These are phyloP conservation scores for Fusarium sp. DNA, from an alignment of 2,329 filamentous ascomycete genomes.

Conservation along the genomic window DNA sequence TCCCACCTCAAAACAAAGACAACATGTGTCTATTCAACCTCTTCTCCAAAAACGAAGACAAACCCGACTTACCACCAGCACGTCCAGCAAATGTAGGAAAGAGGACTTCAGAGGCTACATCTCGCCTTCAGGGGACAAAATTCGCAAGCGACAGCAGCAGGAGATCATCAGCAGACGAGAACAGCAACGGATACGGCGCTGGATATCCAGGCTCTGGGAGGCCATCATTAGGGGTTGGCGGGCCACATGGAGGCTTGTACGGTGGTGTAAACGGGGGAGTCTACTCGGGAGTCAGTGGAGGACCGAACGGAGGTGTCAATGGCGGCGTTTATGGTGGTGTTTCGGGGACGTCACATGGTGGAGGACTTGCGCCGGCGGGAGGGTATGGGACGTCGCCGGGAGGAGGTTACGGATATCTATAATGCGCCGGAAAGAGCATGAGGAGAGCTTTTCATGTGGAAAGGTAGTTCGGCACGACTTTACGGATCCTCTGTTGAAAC, in stretches of 20 bases:
- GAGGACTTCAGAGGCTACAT: conserved; percentile 29
- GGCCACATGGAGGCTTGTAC: conserved; percentile 17
- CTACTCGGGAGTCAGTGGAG: conserved; percentile 20
- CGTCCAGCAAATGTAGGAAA: conserved; percentile 14
- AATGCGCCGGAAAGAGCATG: background rate
- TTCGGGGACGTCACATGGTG: conserved; percentile 19
- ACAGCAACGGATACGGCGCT: conserved; percentile 2
- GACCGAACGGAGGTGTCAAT: conserved; percentile 17
- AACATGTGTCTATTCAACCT: conserved; percentile 30
- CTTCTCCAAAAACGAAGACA: conserved; percentile 24
- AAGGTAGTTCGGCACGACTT: background rate
- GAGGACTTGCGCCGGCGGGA: conserved; percentile 18
- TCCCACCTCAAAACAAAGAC: too few species aligned
- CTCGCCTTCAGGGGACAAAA: conserved; percentile 19
- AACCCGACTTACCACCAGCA: conserved; percentile 10
- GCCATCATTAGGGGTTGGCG: conserved; percentile 13
- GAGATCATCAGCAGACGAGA: conserved; percentile 10
- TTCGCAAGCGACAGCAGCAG: conserved; percentile 18
- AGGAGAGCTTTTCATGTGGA: too few species aligned
- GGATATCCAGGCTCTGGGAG: conserved; percentile 14
- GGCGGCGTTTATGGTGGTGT: conserved; percentile 32
- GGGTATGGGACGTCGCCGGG: conserved; percentile 25
- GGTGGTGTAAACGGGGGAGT: conserved; percentile 30
- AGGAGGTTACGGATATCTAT: conserved; percentile 19
- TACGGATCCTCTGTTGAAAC: background rate